Base-by-base conservation (phyloP, 2,329 filamentous ascomycete genomes). In the Onygenales sp. region DNA sequence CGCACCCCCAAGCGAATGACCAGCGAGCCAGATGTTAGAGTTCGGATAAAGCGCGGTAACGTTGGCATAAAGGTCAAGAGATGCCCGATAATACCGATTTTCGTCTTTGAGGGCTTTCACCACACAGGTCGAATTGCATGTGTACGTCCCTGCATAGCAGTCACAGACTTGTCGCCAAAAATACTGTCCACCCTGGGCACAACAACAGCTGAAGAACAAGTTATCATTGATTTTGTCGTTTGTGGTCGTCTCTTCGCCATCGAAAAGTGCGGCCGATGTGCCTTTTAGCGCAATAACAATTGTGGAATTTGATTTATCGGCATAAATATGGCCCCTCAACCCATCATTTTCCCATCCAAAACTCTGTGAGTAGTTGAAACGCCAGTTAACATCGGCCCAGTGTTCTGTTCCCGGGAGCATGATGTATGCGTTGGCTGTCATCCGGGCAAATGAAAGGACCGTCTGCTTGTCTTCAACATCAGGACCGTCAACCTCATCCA, bases 161-260 rank as follows among this genome's bases (percentile, higher is more conserved):
- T 95, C 87, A 70, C 93, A 98, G 53, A 95, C 90, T 66, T 94
- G 86, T 56, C 87, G 85, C 85, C 90, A 96, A 13, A 90, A 83
- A 73, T 85, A 90, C 58, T 90, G 88, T 0, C 91, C 90, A 62
- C 94, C 91, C 71, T 96, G 90, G 3, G 84, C 93, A 70, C 93
- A 98, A 70, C 93, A 98, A 73, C 93, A 98, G 65, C 91, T 95
- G 73, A 96, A 96, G 71, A 95, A 95, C 8, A 98, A 77, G 66
- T 98, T 98, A 71, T 98, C 93, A 67, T 97, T 98, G 64, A 91
- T 77, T 74, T 98, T 98, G 73, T 98, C 93, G 61, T 95, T 95
- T 31, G 90, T 95, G 0, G 92, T 97, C 1, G 93, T 97, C 50
- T 91, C 92, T 39, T 92, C 87, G n/a, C 93, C 93, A 67, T 97